A percentile compares a stretch with the other conserved stretches of the same genome.
These are phyloP conservation scores for Myriosclerotinia duriaeana DNA, from an alignment of 2,329 filamentous ascomycete genomes.

Conservation along the genomic window DNA sequence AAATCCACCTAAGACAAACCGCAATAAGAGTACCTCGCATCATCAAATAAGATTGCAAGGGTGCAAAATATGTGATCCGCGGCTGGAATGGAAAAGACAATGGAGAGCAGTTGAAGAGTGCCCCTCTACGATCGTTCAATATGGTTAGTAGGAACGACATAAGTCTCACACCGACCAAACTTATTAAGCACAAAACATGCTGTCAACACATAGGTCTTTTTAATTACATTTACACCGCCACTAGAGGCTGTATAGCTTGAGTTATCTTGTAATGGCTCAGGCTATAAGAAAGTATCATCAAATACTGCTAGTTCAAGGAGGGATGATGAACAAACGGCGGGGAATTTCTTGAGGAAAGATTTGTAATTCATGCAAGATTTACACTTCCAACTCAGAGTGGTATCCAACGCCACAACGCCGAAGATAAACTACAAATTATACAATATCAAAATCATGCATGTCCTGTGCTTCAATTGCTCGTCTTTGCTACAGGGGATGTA, in stretches of 20 bases:
- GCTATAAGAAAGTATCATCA: not conserved
- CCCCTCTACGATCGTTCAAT: not conserved
- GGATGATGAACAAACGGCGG: not conserved
- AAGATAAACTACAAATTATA: conserved; percentile 20
- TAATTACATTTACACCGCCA: not conserved
- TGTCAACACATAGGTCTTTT: conserved; percentile 2
- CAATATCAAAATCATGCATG: conserved; percentile 6
- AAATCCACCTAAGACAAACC: not conserved
- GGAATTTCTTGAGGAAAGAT: not conserved
- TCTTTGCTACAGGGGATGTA: conserved; percentile 29
- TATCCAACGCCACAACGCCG: conserved; percentile 21
- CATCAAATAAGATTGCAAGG: not conserved
- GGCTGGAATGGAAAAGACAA: not conserved
- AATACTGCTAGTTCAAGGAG: not conserved
- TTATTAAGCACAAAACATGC: not conserved
- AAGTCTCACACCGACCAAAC: not conserved
- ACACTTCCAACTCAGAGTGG: conserved; percentile 10
- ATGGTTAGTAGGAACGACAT: not conserved
- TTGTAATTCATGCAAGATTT: conserved; percentile 13
- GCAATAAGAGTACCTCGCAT: not conserved
- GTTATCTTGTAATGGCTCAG: not conserved
- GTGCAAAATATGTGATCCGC: not conserved
- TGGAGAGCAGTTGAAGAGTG: not conserved
- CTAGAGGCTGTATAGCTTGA: not conserved
- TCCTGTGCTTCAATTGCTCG: conserved; percentile 25